These are phyloP conservation scores for Tulasnella sp. DNA, from an alignment of 768 basidiomycete species.

Conservation along the genomic window DNA sequence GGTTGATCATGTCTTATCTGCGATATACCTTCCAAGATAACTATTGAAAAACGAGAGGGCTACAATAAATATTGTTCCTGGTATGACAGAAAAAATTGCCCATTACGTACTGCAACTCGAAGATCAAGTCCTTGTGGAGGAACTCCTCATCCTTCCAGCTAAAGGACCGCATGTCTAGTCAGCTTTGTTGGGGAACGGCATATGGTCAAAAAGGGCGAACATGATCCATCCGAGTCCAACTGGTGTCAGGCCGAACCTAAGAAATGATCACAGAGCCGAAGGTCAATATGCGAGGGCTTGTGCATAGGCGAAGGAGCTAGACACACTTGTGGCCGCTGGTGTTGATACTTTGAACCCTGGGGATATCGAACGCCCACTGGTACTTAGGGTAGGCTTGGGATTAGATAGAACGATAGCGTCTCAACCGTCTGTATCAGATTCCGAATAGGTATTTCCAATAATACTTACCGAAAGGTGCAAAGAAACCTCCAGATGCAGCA, in stretches of 20 bases:
- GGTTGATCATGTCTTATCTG: not conserved
- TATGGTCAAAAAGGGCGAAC: not conserved
- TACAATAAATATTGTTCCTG: not conserved
- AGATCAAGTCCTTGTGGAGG: conserved; percentile 61
- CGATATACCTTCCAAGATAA: conserved; percentile 5
- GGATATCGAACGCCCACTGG: conserved; percentile 50
- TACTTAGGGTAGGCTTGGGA: conserved; percentile 35
- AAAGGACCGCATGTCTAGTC: too few relatives aligned
- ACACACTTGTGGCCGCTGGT: conserved; percentile 41
- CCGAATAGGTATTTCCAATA: too few relatives aligned
- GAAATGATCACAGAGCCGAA: not conserved
- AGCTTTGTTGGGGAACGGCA: too few relatives aligned
- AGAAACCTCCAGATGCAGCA: conserved; percentile 41
- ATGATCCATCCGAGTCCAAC: conserved; percentile 15
- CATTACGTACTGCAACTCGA: conserved; percentile 40
- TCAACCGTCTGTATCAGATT: too few relatives aligned
- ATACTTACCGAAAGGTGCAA: conserved; percentile 43
- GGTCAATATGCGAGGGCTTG: not conserved
- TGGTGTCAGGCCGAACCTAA: conserved; percentile 8
- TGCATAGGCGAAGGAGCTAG: not conserved
- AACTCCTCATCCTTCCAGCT: conserved; percentile 48
- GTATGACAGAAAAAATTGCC: not conserved
- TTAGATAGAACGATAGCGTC: not conserved
- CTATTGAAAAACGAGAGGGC: not conserved
- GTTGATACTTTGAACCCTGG: conserved; percentile 53